A percentile compares a stretch with the other conserved stretches of the same genome.
phyloP scores from a whole-genome alignment of 129 eudicot genomes.

The Oenanthe sinensis region DNA sequence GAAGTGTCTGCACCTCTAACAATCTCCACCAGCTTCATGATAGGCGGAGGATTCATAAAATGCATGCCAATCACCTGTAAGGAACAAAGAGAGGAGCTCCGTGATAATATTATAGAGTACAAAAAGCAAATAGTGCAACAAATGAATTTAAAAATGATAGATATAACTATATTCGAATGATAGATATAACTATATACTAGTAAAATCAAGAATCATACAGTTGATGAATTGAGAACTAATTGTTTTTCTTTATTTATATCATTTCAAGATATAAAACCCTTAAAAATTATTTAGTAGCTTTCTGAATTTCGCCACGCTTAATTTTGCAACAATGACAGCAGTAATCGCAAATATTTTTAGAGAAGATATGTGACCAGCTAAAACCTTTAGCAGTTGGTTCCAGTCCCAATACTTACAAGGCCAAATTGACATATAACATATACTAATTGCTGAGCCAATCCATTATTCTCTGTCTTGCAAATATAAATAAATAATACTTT shows the following conservation, averaged over 20 bases:
- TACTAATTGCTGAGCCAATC: neutral
- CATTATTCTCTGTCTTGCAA: neutral
- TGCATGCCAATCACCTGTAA: conserved; percentile 87
- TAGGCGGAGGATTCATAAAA: conserved; percentile 93
- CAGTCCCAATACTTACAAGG: neutral
- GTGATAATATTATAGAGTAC: neutral
- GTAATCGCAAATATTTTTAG: neutral
- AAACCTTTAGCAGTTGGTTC: neutral
- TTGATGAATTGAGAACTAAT: no score
- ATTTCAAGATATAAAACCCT: no score
- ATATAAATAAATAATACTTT: no score
- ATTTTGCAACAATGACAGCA: neutral
- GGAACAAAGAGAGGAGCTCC: neutral
- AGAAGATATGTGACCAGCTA: neutral
- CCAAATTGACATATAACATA: neutral
- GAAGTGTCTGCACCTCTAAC: conserved; percentile 86
- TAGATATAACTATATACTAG: neutral
- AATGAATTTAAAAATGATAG: neutral
- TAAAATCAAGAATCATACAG: no score
- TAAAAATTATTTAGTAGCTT: neutral
- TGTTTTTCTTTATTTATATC: no score
- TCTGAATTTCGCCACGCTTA: neutral
- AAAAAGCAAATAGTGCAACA: neutral
- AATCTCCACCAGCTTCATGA: conserved; percentile 89
- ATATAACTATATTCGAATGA: neutral